phyloP scores from a whole-genome alignment of 73 alveolate species.

The Breviolum minutum region DNA sequence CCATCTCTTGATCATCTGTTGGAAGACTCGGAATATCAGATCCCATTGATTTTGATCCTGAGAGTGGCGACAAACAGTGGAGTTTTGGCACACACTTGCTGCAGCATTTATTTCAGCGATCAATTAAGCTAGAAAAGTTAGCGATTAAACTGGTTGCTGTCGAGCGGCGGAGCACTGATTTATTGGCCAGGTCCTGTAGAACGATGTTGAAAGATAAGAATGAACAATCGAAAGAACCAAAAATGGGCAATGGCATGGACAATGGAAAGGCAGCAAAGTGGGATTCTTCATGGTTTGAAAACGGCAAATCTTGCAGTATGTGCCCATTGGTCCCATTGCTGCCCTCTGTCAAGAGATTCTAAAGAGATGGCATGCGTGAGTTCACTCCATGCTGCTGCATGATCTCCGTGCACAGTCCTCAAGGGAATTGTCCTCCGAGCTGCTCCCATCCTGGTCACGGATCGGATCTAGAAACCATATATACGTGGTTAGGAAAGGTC shows the following conservation, averaged over 20 bases:
- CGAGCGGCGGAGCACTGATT: constrained; percentile 23
- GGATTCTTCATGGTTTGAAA: no score
- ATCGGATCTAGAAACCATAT: no score
- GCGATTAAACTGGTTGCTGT: no score
- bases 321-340: no score
- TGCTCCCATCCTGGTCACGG: neutral
- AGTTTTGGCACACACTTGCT: neutral
- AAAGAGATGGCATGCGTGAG: no score
- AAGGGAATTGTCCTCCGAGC: neutral
- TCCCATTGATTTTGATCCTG: constrained; percentile 6
- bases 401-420: neutral
- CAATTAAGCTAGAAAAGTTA: neutral
- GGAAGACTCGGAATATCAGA: constrained; percentile 71
- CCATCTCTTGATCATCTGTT: constrained; percentile 54
- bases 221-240: neutral
- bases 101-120: neutral
- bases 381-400: no score
- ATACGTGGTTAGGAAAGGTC: no score
- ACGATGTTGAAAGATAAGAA: neutral
- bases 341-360: no score
- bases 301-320: no score
- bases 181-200: constrained; percentile 28
- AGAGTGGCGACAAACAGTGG: neutral
- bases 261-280: no score
- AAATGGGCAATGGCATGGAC: neutral